These are phyloP conservation scores for Pichia rugopelliculosa DNA, from an alignment of 805 yeast genomes.

Conservation along the genomic window DNA sequence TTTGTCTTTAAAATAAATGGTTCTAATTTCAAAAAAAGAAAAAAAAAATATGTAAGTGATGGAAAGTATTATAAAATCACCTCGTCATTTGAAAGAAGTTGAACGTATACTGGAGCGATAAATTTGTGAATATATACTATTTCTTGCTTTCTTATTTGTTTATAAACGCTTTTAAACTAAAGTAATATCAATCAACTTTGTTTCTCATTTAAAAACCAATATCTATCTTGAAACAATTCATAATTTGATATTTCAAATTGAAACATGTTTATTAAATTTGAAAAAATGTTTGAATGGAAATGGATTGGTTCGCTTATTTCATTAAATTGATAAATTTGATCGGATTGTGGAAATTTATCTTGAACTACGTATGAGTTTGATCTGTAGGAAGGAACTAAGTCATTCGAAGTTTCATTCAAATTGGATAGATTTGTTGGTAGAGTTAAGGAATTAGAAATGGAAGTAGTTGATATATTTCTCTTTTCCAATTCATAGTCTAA, in stretches of 20 bases:
- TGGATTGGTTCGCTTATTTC: slow-evolving; percentile 35
- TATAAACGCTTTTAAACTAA: neutral
- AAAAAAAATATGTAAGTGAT: no score
- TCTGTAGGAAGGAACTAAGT: slow-evolving; percentile 29
- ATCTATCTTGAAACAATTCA: slow-evolving; percentile 23
- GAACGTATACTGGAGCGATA: no score
- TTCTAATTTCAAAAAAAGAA: no score
- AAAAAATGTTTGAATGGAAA: slow-evolving; percentile 45
- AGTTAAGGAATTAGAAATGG: slow-evolving; percentile 5
- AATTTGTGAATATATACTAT: neutral
- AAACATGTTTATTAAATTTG: slow-evolving; percentile 39
- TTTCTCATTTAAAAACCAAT: slow-evolving; percentile 17
- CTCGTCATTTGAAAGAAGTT: no score
- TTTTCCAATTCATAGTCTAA: slow-evolving; percentile 26
- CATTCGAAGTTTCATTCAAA: neutral
- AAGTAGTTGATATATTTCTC: slow-evolving; percentile 4
- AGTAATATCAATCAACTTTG: neutral
- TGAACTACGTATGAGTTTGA: slow-evolving; percentile 28
- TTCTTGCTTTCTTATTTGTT: neutral
- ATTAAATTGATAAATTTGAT: slow-evolving; percentile 33
- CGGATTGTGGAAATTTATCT: slow-evolving; percentile 29
- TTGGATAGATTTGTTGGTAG: slow-evolving; percentile 10
- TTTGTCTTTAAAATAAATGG: no score
- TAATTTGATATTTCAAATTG: slow-evolving; percentile 31
- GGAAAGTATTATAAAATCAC: neutral